Conservation (phyloP, 2,329 filamentous ascomycete species). For the Hortaea sp. region DNA sequence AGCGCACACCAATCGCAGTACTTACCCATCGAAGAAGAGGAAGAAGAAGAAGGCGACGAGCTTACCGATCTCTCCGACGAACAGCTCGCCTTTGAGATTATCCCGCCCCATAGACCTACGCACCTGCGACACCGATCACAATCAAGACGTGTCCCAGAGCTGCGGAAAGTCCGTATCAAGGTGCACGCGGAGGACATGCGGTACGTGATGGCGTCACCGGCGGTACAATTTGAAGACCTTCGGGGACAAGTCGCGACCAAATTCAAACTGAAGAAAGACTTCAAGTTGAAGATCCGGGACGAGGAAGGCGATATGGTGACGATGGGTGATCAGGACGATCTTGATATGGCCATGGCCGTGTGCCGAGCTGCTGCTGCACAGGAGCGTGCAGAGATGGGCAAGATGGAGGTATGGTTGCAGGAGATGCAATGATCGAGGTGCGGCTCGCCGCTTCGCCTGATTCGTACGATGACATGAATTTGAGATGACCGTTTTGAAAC, state of each 20-base stretch:
- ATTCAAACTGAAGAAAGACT: conserved; percentile 61
- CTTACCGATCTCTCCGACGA: conserved; percentile 45
- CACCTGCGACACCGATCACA: conserved; percentile 39
- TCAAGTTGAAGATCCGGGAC: conserved; percentile 82
- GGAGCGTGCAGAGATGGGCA: conserved; percentile 66
- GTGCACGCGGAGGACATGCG: conserved; percentile 84
- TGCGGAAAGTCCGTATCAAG: conserved; percentile 77
- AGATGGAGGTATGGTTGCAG: conserved; percentile 66
- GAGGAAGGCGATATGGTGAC: conserved; percentile 95
- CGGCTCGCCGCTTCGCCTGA: background rate
- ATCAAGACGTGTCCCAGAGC: conserved; percentile 46
- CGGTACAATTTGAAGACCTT: conserved; percentile 66
- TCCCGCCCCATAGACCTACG: conserved; percentile 26
- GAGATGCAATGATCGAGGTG: conserved; percentile 7
- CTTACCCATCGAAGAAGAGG: conserved; percentile 70
- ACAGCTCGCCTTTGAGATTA: conserved; percentile 48
- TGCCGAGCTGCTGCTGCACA: conserved; percentile 59
- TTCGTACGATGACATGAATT: too few relatives aligned
- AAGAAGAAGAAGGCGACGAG: conserved; percentile 54
- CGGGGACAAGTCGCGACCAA: conserved; percentile 75
- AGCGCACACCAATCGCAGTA: conserved; percentile 34
- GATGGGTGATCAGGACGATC: conserved; percentile 89
- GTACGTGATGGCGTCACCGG: conserved; percentile 74
- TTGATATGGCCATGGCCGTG: conserved; percentile 72
- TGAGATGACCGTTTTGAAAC: too few relatives aligned